Evolutionary conservation across 306 rosid species (phyloP).

Genomic region (Quercus robur): DNA sequence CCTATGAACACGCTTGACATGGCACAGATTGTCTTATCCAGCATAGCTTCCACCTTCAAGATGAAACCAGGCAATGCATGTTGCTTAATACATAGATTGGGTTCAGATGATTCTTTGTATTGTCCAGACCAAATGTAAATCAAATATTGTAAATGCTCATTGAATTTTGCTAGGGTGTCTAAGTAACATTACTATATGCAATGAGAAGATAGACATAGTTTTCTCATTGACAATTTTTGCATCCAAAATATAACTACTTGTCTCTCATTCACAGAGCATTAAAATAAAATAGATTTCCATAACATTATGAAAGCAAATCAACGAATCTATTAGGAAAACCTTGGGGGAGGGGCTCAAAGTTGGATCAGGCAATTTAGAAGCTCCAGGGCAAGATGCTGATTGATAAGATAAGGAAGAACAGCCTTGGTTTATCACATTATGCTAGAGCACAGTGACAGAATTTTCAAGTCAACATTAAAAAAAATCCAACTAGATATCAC

Average conservation of each 20-base stretch:
- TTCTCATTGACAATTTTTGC: too few species aligned
- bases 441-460: too few species aligned
- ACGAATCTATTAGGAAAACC: not conserved
- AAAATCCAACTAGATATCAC: too few species aligned
- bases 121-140: not conserved
- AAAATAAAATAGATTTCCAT: too few species aligned
- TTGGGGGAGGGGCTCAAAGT: not conserved
- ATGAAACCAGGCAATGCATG: conserved; percentile 16
- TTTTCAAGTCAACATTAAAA: too few species aligned
- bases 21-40: conserved; percentile 97
- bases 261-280: too few species aligned
- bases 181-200: not conserved
- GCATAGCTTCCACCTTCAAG: conserved; percentile 92
- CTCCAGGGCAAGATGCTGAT: too few species aligned
- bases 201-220: not conserved
- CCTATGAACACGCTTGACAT: conserved; percentile 88
- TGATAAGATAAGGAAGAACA: too few species aligned
- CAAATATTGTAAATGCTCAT: not conserved
- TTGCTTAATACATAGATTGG: conserved; percentile 6
- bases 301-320: too few species aligned
- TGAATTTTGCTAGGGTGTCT: not conserved
- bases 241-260: too few species aligned
- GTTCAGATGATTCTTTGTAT: not conserved
- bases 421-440: too few species aligned
- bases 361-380: too few species aligned